A percentile compares a stretch with the other conserved stretches of the same genome.
phyloP scores from a whole-genome alignment of 176 grass and related monocot species.

The Phyllostachys edulis region DNA sequence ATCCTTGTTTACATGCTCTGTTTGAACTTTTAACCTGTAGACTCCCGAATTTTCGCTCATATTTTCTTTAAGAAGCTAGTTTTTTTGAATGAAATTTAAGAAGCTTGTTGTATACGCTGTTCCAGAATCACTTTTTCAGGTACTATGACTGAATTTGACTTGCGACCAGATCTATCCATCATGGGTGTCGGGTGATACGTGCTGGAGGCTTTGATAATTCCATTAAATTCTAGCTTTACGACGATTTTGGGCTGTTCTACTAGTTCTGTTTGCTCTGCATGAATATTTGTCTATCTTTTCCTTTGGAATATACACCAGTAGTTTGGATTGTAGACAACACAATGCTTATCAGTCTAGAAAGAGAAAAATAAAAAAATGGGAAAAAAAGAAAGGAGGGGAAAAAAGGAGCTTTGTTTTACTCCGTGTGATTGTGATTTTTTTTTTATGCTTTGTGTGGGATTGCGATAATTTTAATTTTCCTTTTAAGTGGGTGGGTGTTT shows the following conservation, averaged over 20 bases:
- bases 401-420: too few species aligned
- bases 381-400: too few species aligned
- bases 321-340: neutral
- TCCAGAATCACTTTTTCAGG: neutral
- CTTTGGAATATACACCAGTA: neutral
- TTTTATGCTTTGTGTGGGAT: too few species aligned
- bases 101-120: neutral
- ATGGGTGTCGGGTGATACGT: neutral
- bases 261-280: neutral
- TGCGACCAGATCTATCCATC: neutral
- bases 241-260: neutral
- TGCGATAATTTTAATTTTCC: too few species aligned
- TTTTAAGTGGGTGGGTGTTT: too few species aligned
- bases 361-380: too few species aligned
- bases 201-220: neutral
- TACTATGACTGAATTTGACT: neutral
- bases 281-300: neutral
- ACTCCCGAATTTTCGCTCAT: neutral
- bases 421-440: too few species aligned
- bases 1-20: neutral
- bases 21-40: neutral
- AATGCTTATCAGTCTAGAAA: neutral
- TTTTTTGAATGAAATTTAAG: too few species aligned
- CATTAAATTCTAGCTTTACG: neutral
- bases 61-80: slow-evolving; percentile 24